Evolutionary conservation across 768 basidiomycete species (phyloP).

Genomic region (Naganishia antarctica): DNA sequence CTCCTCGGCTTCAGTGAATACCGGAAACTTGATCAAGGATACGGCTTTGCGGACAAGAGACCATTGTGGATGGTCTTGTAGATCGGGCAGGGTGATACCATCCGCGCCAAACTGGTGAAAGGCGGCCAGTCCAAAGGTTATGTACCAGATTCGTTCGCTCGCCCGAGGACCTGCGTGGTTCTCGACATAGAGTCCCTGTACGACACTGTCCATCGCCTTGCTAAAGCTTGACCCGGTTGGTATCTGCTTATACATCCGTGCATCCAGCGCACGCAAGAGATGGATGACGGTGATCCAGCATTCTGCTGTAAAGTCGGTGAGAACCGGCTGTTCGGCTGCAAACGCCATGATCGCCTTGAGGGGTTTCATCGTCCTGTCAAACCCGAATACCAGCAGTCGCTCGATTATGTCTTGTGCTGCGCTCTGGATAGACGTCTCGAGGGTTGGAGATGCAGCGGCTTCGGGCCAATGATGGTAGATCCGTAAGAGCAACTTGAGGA

Average conservation of each 20-base stretch:
- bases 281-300: slow-evolving; percentile 72
- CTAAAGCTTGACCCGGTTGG: slow-evolving; percentile 44
- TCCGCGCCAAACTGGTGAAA: slow-evolving; percentile 70
- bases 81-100: slow-evolving; percentile 56
- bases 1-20: slow-evolving; percentile 52
- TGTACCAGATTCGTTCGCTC: slow-evolving; percentile 66
- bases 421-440: neutral
- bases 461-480: slow-evolving; percentile 4
- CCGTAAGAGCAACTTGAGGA: slow-evolving; percentile 5
- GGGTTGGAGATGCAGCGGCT: neutral
- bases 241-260: slow-evolving; percentile 41
- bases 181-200: slow-evolving; percentile 31
- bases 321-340: slow-evolving; percentile 48
- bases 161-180: slow-evolving; percentile 43
- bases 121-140: slow-evolving; percentile 64
- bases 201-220: slow-evolving; percentile 34
- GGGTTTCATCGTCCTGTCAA: slow-evolving; percentile 53
- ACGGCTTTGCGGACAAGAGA: slow-evolving; percentile 59
- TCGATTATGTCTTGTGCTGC: slow-evolving; percentile 50
- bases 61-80: slow-evolving; percentile 55
- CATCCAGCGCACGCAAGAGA: slow-evolving; percentile 47
- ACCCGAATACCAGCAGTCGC: slow-evolving; percentile 57
- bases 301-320: slow-evolving; percentile 57
- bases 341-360: slow-evolving; percentile 50
- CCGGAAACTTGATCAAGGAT: slow-evolving; percentile 56